phyloP scores from a whole-genome alignment of 2,329 filamentous ascomycete species.

The Tricladium varicosporioides region DNA sequence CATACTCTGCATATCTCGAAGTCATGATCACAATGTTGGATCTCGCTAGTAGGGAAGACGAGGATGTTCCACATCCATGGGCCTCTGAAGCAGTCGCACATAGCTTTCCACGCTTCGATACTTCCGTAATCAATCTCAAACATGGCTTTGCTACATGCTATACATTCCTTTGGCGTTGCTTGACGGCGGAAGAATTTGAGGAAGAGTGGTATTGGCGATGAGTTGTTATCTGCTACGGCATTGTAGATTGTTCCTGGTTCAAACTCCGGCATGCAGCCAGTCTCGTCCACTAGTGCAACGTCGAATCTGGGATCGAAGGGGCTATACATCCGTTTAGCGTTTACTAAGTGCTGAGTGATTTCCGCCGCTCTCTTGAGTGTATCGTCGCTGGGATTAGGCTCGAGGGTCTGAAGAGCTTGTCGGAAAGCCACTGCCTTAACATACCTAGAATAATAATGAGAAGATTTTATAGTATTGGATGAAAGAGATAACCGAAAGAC shows the following conservation, averaged over 20 bases:
- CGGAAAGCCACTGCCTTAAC: slow-evolving; percentile 11
- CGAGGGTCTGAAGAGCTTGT: slow-evolving; percentile 1
- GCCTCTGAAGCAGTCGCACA: slow-evolving; percentile 5
- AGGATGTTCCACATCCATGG: slow-evolving; percentile 16
- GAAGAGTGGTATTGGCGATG: slow-evolving; percentile 9
- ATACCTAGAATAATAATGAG: too few species aligned
- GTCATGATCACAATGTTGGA: slow-evolving; percentile 13
- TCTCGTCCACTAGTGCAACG: slow-evolving; percentile 8
- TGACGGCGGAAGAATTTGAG: slow-evolving; percentile 9
- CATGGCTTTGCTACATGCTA: slow-evolving; percentile 12
- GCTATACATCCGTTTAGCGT: slow-evolving; percentile 8
- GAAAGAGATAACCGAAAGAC: too few species aligned
- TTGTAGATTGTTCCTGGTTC: slow-evolving; percentile 7
- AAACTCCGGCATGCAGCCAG: slow-evolving; percentile 13
- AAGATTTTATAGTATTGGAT: too few species aligned
- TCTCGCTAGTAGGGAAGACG: slow-evolving; percentile 12
- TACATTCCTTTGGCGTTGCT: slow-evolving; percentile 4
- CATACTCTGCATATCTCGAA: slow-evolving; percentile 13
- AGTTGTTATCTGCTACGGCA: neutral
- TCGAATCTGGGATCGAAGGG: slow-evolving; percentile 14
- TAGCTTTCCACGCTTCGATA: slow-evolving; percentile 6
- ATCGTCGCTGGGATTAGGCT: neutral
- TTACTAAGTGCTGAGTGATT: slow-evolving; percentile 1
- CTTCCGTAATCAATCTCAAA: slow-evolving; percentile 16
- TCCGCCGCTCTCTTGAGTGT: slow-evolving; percentile 3